Conservation (phyloP, 2,329 filamentous ascomycete genomes). For the Cordyceps cicadae region DNA sequence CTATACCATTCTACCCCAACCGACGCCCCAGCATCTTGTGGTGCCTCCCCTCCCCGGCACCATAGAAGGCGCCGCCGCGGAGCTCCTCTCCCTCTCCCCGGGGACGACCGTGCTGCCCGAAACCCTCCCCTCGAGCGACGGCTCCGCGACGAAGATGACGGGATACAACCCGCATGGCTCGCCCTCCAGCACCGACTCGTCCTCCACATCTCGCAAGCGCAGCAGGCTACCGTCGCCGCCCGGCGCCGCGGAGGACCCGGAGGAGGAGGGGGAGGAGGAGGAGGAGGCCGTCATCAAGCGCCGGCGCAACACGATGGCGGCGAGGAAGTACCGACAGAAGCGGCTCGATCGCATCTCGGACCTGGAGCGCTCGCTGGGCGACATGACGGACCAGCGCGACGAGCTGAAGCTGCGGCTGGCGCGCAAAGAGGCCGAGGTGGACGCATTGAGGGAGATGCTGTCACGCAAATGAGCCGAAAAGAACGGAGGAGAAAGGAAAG, state of each 20-base stretch:
- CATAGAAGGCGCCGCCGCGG: not conserved
- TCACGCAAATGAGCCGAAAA: slow-evolving; percentile 17
- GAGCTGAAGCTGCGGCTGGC: slow-evolving; percentile 54
- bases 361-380: slow-evolving; percentile 51
- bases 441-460: slow-evolving; percentile 48
- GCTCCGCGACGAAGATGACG: not conserved
- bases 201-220: not conserved
- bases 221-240: slow-evolving; percentile 11
- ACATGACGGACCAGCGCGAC: slow-evolving; percentile 54
- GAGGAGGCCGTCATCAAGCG: slow-evolving; percentile 43
- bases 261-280: slow-evolving; percentile 17
- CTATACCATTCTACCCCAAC: slow-evolving; percentile 7
- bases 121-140: not conserved
- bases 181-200: slow-evolving; percentile 2
- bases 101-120: not conserved
- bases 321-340: slow-evolving; percentile 62
- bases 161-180: slow-evolving; percentile 10
- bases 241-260: slow-evolving; percentile 12
- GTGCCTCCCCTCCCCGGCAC: slow-evolving; percentile 5
- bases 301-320: slow-evolving; percentile 62
- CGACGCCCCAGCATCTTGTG: slow-evolving; percentile 4
- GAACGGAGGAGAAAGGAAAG: not conserved
- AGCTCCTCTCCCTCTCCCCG: not conserved
- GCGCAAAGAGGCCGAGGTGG: slow-evolving; percentile 56
- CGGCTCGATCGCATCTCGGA: slow-evolving; percentile 57